Evolutionary conservation across 2,329 filamentous ascomycete genomes (phyloP), one percentile per base, ranked within the genome.

Genomic region (Coniella lustricola): DNA sequence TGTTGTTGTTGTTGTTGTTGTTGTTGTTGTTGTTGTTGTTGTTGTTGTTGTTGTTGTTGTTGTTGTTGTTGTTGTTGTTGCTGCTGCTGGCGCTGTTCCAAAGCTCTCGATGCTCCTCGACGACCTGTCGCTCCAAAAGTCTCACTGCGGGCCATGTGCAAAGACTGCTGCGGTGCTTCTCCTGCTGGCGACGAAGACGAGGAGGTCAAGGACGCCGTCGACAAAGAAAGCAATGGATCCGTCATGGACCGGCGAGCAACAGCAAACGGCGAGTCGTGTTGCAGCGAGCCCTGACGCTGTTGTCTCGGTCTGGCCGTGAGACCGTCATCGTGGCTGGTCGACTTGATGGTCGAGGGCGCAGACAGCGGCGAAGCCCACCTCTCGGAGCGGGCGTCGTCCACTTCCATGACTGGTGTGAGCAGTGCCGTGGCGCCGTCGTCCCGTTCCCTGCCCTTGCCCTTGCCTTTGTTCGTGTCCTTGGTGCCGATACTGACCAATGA

Each of bases 341-440:
- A 52, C 7, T 25, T 41, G 13, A 43, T 38, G 7, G 50, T 43
- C 18, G 50, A 50, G 2, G 37, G 39, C 3, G 42, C 37, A 8
- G 44, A 52, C 10, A 13, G 17, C 40, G 41, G 43, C 35, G 34
- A 44, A 20, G 43, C 20, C 12, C 42, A 33, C 8, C 47, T 50
- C 16, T 50, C 50, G 14, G 48, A 52, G 20, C 37, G 45, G 20
- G 35, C 31, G 14, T 52, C 50, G 32, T 52, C 50, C 14, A 20
- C 34, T 7, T 52, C 50, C 31, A 36, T 32, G 13, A 48, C 31
- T 25, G 40, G 42, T 16, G 50, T 49, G 16, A 52, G 21, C 17
- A 29, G n/a, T 3, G 29, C 17, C 9, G 8, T 13, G 10, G 34
- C 17, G 32, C 32, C 16, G 16, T 37, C 31, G 21, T 16, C 22